These are phyloP conservation scores for Apiospora hydei DNA, from an alignment of 2,329 filamentous ascomycete species.

Conservation along the genomic window DNA sequence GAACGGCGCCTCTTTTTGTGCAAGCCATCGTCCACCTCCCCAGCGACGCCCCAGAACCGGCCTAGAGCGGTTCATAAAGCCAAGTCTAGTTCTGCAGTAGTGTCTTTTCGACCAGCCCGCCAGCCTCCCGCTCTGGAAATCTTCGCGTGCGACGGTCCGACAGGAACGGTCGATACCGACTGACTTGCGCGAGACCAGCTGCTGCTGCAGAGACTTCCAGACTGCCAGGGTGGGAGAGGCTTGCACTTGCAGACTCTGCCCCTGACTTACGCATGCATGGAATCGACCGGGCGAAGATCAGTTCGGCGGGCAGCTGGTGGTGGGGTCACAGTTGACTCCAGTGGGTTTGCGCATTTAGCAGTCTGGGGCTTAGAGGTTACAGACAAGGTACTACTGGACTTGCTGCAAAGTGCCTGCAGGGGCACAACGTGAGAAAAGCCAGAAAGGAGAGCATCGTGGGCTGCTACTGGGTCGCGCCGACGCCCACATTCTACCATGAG, in stretches of 20 bases:
- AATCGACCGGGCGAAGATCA: background rate
- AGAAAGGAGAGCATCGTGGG: constrained; percentile 6
- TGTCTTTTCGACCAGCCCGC: background rate
- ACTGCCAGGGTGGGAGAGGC: background rate
- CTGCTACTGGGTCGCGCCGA: background rate
- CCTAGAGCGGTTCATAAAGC: background rate
- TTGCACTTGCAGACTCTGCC: background rate
- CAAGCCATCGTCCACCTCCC: background rate
- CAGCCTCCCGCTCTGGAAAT: constrained; percentile 8
- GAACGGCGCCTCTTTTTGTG: background rate
- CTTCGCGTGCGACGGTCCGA: constrained; percentile 5
- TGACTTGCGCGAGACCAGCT: background rate
- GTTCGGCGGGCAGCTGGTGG: background rate
- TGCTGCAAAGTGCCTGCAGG: background rate
- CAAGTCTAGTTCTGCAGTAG: constrained; percentile 9
- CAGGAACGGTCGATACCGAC: background rate
- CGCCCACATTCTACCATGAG: constrained; percentile 6
- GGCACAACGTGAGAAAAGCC: constrained; percentile 12
- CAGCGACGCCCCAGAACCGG: background rate
- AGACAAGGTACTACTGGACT: background rate
- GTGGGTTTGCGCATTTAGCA: background rate
- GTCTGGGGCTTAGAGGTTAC: constrained; percentile 14
- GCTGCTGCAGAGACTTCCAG: background rate
- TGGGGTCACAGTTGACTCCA: background rate
- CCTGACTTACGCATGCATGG: constrained; percentile 5